phyloP scores from a whole-genome alignment of 345 rosid genomes.

The Tarenaya hassleriana region DNA sequence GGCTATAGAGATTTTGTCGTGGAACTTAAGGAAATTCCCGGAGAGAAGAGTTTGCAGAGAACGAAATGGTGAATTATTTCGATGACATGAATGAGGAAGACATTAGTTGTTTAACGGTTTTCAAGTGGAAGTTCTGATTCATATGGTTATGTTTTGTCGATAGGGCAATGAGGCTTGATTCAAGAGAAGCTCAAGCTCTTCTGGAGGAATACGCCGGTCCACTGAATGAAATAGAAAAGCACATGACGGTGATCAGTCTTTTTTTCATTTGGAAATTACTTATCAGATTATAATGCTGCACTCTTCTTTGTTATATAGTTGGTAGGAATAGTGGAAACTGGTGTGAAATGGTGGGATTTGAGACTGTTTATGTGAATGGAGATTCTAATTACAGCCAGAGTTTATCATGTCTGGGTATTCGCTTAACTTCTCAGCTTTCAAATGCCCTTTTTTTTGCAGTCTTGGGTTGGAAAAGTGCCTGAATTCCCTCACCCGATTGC shows the following conservation, averaged over 20 bases:
- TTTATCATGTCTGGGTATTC: slow-evolving; percentile 10
- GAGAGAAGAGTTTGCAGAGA: slow-evolving; percentile 74
- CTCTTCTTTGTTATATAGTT: neutral
- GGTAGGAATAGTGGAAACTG: slow-evolving; percentile 1
- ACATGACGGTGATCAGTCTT: slow-evolving; percentile 52
- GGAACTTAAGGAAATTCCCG: slow-evolving; percentile 81
- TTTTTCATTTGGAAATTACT: slow-evolving; percentile 18
- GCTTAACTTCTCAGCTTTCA: slow-evolving; percentile 10
- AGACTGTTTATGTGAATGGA: slow-evolving; percentile 1
- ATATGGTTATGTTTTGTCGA: slow-evolving; percentile 18
- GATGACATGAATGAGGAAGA: neutral
- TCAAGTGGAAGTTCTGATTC: neutral
- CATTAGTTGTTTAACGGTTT: slow-evolving; percentile 6
- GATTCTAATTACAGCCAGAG: slow-evolving; percentile 8
- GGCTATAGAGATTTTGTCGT: slow-evolving; percentile 55
- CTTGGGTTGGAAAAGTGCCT: slow-evolving; percentile 64
- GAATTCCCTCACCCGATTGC: slow-evolving; percentile 82
- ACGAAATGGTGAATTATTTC: slow-evolving; percentile 60
- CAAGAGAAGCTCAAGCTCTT: slow-evolving; percentile 51
- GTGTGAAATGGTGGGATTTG: neutral
- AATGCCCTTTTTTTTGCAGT: slow-evolving; percentile 43
- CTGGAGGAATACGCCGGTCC: slow-evolving; percentile 66
- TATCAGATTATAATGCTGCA: slow-evolving; percentile 14
- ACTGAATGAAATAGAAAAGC: slow-evolving; percentile 62
- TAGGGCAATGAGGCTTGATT: slow-evolving; percentile 73